Conservation (phyloP, 2,329 filamentous ascomycete genomes). For the Ophiostoma quercus region DNA sequence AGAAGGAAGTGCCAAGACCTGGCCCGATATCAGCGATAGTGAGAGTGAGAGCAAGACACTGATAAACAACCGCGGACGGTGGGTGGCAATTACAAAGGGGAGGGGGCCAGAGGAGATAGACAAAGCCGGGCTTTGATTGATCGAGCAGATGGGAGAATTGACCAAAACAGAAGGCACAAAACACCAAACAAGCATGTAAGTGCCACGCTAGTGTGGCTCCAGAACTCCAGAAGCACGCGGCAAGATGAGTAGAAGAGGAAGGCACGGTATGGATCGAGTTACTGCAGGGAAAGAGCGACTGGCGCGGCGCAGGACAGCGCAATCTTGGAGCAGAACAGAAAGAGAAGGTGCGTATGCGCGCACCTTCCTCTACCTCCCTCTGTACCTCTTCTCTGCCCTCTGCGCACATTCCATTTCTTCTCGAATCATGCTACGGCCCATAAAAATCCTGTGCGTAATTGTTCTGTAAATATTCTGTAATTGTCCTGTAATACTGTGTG, state of each 20-base stretch:
- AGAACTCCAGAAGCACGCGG: constrained; percentile 1
- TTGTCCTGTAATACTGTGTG: neutral
- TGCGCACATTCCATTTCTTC: constrained; percentile 7
- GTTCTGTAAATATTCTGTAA: neutral
- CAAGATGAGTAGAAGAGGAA: constrained; percentile 8
- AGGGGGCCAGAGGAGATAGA: constrained; percentile 5
- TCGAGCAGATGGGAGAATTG: neutral
- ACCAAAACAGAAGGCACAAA: constrained; percentile 1
- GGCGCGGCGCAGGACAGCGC: neutral
- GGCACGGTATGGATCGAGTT: constrained; percentile 3
- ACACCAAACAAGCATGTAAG: constrained; percentile 10
- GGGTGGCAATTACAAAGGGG: constrained; percentile 5
- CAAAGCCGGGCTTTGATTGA: neutral
- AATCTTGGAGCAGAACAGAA: constrained; percentile 9
- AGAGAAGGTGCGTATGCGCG: constrained; percentile 8
- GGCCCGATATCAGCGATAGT: neutral
- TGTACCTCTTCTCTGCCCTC: neutral
- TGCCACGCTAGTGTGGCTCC: constrained; percentile 15
- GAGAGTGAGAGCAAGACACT: neutral
- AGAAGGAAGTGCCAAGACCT: constrained; percentile 10
- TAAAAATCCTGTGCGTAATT: neutral
- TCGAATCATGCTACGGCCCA: neutral
- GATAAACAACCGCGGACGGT: neutral
- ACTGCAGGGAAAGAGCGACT: neutral
- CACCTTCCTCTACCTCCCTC: neutral